Base-by-base conservation (phyloP, 371 early-diverging fungal genomes). In the Lichtheimia ornata region DNA sequence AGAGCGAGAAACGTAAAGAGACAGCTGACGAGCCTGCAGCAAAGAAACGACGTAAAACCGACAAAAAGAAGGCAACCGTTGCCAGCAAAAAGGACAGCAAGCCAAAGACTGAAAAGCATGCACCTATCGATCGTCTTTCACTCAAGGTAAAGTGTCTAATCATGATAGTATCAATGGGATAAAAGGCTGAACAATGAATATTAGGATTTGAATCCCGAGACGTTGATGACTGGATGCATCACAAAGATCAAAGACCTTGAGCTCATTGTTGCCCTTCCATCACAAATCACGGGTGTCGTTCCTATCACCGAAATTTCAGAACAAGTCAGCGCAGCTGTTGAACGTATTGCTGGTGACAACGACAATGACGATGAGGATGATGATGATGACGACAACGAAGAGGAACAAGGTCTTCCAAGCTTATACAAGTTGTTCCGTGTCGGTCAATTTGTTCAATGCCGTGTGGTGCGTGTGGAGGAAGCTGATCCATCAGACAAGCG, bases 231-330 rank as follows among this genome's bases (percentile, higher is more conserved):
- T 42, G 96, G 95, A 41, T 89, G 88, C 70, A 82, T 97, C 57
- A 81, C 86, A 25, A 84, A 85, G 30, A 90, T 97, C 65, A 86
- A 86, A 62, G 91, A 94, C 24, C 82, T 94, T 27, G 91, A 93
- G 62, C 66, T 96, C 53, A 79, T 85, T 47, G 85, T 94, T 20
- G 75, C 90, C 6, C 83, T 94, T 49, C 93, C 95, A 18, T 83
- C 89, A 70, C 90, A 92, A 60, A 74, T 93, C 57, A 83, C 76
- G 0, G 95, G 93, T 58, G 84, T 74, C 65, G 86, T 94, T 57
- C 73, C 90, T 57, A 91, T 93, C 66, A 88, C 91, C 2, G 91
- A 92, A 63, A 84, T 94, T 53, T 92, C 92, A 4, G 84, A 84
- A 15, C 45, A 63, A 4, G 60, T 92, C 18, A 84, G 89, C 25